Evolutionary conservation across 257 asterid genomes (phyloP), one percentile per base, ranked within the genome.

Genomic region (Solanum neorickii): DNA sequence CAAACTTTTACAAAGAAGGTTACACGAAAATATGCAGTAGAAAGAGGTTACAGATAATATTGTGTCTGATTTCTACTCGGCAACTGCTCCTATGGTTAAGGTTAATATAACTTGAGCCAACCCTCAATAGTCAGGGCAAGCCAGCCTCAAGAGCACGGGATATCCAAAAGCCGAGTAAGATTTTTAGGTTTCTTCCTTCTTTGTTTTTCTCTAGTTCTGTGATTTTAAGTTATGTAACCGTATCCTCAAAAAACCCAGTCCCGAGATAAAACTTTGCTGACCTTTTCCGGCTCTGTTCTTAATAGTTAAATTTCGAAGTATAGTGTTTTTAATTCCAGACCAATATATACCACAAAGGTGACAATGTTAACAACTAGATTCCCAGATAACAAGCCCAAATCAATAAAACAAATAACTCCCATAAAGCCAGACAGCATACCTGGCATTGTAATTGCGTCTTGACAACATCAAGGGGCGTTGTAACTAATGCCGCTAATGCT

Each of bases 371-470:
- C 14, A 35, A 46, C 65, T 27, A 78, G 5, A 8, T 78, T 78
- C 84, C 65, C 3, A 46, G 25, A 46, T 27, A 78, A 78, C 37
- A 41, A 27, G 84, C 16, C 5, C 25, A 46, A 78, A 78, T 78
- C 84, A 78, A n/a, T 27, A 47, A 0, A 80, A 46, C 6, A 80
- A 29, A 18, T 16, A 29, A 18, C 69, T 80, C 12, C 69, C 16
- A 78, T 11, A 78, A 78, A 78, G 84, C 41, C 41, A 82, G 7
- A 49, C 11, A 84, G 44, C 82, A 83, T 92, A 97, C 99, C 99
- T 97, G 99, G 90, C 99, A 97, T 88, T 97, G 99, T 39, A 97
- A 93, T 87, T 96, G 98, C 47, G 99, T 97, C 93, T 97, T 97
- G 76, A 95, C 98, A 52, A 97, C 99, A 91, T 97, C 99, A 88